Conservation (phyloP, 2,329 filamentous ascomycete genomes). For the Aureobasidium sp. region DNA sequence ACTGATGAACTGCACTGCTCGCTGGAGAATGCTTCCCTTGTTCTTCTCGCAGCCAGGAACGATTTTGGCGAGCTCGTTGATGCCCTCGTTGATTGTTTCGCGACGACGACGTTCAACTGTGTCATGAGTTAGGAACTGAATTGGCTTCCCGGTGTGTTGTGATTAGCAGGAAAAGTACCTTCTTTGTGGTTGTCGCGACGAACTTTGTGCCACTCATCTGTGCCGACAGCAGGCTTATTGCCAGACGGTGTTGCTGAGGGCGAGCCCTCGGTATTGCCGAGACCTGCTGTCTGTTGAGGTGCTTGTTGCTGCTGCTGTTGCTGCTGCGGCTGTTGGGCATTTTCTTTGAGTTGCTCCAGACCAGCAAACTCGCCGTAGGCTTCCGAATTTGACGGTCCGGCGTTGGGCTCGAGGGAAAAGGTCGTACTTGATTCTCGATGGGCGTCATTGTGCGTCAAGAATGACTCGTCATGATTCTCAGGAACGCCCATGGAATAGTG, state of each 20-base stretch:
- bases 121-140: not conserved
- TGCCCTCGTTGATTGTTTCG: constrained; percentile 98
- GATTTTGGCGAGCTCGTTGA: constrained; percentile 95
- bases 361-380: constrained; percentile 19
- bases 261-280: constrained; percentile 4
- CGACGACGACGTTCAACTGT: constrained; percentile 90
- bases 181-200: constrained; percentile 98
- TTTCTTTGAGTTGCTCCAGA: constrained; percentile 18
- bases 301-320: constrained; percentile 37
- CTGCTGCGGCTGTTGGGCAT: constrained; percentile 27
- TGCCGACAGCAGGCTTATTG: constrained; percentile 80
- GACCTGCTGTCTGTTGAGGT: not conserved
- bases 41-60: constrained; percentile 98
- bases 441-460: constrained; percentile 30
- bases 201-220: constrained; percentile 96
- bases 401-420: constrained; percentile 20
- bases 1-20: constrained; percentile 87
- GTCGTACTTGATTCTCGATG: constrained; percentile 15
- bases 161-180: constrained; percentile 60
- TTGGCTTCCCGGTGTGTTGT: constrained; percentile 9
- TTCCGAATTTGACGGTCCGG: constrained; percentile 14
- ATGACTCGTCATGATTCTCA: constrained; percentile 49
- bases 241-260: constrained; percentile 9
- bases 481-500: constrained; percentile 51
- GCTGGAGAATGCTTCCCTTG: constrained; percentile 91